Conservation (phyloP, 169 alveolate species). For the Plasmodium berghei region DNA sequence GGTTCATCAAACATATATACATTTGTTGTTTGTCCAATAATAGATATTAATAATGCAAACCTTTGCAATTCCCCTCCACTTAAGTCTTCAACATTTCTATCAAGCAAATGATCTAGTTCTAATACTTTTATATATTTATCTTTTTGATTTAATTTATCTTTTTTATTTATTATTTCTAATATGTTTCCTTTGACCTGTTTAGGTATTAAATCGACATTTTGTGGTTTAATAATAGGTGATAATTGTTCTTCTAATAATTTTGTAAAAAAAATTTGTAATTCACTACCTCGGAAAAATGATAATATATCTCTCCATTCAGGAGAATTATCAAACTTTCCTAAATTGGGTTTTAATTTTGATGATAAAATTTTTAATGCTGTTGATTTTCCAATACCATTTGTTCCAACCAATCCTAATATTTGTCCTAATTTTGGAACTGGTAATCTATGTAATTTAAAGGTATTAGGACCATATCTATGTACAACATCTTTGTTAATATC, state of each 20-base stretch:
- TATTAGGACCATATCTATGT: slow-evolving; percentile 98
- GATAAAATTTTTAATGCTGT: slow-evolving; percentile 97
- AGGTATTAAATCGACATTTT: slow-evolving; percentile 98
- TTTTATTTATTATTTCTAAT: slow-evolving; percentile 90
- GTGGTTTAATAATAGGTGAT: slow-evolving; percentile 97
- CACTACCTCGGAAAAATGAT: slow-evolving; percentile 97
- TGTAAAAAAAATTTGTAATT: slow-evolving; percentile 96
- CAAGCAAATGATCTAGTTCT: slow-evolving; percentile 94
- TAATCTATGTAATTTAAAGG: slow-evolving; percentile 98
- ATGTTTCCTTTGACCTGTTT: slow-evolving; percentile 90
- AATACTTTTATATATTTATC: slow-evolving; percentile 90
- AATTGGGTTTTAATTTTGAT: slow-evolving; percentile 98
- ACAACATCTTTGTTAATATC: slow-evolving; percentile 92
- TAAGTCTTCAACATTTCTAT: slow-evolving; percentile 94
- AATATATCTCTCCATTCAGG: slow-evolving; percentile 98
- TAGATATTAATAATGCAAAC: slow-evolving; percentile 96
- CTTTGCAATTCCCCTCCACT: slow-evolving; percentile 99
- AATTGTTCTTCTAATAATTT: slow-evolving; percentile 96
- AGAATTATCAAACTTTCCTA: slow-evolving; percentile 96
- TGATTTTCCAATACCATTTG: slow-evolving; percentile 98
- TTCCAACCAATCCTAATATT: slow-evolving; percentile 93
- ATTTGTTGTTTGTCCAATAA: slow-evolving; percentile 93
- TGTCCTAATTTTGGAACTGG: slow-evolving; percentile 99
- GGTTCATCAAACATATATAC: slow-evolving; percentile 99
- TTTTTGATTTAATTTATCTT: slow-evolving; percentile 91